Base-by-base conservation (phyloP, 495 filamentous ascomycete species). In the Penicillium subrubescens region DNA sequence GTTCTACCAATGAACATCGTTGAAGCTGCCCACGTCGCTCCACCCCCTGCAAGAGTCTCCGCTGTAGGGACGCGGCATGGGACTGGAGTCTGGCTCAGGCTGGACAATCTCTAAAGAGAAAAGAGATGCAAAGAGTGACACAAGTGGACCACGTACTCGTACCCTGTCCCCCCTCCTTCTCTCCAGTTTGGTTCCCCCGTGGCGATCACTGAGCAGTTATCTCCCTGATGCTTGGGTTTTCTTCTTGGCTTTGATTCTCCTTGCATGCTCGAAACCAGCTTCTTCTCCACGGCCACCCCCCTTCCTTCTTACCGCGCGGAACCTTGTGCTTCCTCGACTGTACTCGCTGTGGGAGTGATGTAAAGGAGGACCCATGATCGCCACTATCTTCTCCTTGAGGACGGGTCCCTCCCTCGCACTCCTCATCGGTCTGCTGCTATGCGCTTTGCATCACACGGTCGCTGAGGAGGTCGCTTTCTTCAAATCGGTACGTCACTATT, bases 401-500 rank as follows among this genome's bases (percentile, higher is more conserved):
- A 60, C 59, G 27, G 25, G 61, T 27, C 56, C 59, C 44, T 61
- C 59, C 35, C 57, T 67, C 27, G 58, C 44, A 14, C 31, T 67
- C 10, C 57, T 71, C 8, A 44, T 68, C 17, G 37, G 60, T 25
- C 15, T 68, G 11, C 53, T 73, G 29, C 60, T 73, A 27, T 65
- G 57, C 53, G 63, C 50, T 12, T 41, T 64, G 51, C 33, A 61
- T 43, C 19, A 23, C 15, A 58, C 56, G 21, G 51, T 68, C 11
- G 70, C 63, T 11, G 70, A 73, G 44, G 62, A 67, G 3, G 66
- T 63, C 12, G 44, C 67, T 1, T 73, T 71, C 29, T 76, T 63
- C 39, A 76, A 75, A 62, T 76, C 74, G 46, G 74, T 76, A 33
- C 37, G 68, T 59, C 12, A 35, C 19, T 11, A 56, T 11, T 52